Conservation (phyloP, 2,329 filamentous ascomycete species). For the Monilinia fructigena region DNA sequence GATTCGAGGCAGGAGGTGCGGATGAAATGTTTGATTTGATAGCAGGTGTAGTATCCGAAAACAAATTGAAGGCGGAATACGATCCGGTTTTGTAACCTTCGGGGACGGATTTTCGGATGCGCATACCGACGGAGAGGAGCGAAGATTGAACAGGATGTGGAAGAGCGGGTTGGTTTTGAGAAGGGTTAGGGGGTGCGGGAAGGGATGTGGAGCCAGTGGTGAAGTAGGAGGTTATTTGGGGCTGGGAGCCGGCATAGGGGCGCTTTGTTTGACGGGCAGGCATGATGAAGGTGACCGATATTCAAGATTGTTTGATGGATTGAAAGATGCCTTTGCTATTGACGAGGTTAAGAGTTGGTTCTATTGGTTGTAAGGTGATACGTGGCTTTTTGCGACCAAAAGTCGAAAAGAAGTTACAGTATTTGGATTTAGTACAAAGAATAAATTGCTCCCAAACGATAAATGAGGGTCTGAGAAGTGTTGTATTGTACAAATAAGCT, state of each 20-base stretch:
- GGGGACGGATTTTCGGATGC: slow-evolving; percentile 85
- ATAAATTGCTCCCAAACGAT: background rate
- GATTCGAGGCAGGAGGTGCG: slow-evolving; percentile 32
- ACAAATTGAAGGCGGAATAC: slow-evolving; percentile 53
- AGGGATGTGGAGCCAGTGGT: slow-evolving; percentile 32
- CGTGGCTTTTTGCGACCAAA: background rate
- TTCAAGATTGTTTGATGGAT: background rate
- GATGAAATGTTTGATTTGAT: slow-evolving; percentile 5
- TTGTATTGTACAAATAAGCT: background rate
- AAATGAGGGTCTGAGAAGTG: background rate
- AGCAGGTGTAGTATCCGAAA: slow-evolving; percentile 42
- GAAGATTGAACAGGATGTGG: slow-evolving; percentile 67
- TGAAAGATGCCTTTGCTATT: background rate
- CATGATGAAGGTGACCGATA: background rate
- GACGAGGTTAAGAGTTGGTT: background rate
- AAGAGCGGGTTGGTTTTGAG: slow-evolving; percentile 39
- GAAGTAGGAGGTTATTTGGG: slow-evolving; percentile 62
- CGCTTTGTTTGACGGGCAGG: slow-evolving; percentile 49
- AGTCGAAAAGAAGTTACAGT: background rate
- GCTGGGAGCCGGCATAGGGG: slow-evolving; percentile 60
- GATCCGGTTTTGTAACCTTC: slow-evolving; percentile 85
- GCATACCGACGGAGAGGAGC: slow-evolving; percentile 91
- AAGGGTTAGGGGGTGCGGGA: slow-evolving; percentile 41
- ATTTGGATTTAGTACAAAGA: background rate
- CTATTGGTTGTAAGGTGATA: background rate